phyloP scores from a whole-genome alignment of 768 basidiomycete genomes.

The Lentinula sp. region DNA sequence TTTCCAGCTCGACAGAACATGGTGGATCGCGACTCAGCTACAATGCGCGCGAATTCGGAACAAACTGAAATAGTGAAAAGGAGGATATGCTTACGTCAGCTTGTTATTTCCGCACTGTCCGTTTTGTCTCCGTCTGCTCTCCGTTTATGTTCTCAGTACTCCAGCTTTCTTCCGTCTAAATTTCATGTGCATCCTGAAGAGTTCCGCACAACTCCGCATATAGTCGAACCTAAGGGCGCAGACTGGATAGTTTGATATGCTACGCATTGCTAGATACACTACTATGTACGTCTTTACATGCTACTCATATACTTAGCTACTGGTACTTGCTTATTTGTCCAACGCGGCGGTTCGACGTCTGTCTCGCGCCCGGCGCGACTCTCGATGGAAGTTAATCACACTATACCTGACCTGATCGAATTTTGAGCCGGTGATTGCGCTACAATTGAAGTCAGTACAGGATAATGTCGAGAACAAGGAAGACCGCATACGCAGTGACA shows the following conservation, averaged over 20 bases:
- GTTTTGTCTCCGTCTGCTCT: neutral
- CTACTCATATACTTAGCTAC: neutral
- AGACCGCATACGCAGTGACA: constrained; percentile 58
- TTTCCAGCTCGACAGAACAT: constrained; percentile 64
- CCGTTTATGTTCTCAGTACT: neutral
- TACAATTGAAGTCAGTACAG: constrained; percentile 19
- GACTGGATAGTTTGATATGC: neutral
- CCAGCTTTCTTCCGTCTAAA: neutral
- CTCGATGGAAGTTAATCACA: constrained; percentile 62
- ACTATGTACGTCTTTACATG: neutral
- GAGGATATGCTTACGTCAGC: neutral
- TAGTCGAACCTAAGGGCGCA: neutral
- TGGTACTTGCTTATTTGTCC: constrained; percentile 9
- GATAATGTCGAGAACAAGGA: neutral
- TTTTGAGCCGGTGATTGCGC: constrained; percentile 58
- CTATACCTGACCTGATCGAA: constrained; percentile 82
- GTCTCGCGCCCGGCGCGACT: constrained; percentile 69
- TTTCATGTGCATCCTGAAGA: neutral
- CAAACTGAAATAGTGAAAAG: neutral
- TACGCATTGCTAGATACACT: neutral
- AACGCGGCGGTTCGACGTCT: constrained; percentile 40
- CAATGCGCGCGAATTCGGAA: neutral
- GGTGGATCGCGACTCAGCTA: constrained; percentile 11
- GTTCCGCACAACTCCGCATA: neutral
- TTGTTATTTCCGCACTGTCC: neutral